Conservation (phyloP, 2,329 filamentous ascomycete genomes). For the Alternaria infectoria region DNA sequence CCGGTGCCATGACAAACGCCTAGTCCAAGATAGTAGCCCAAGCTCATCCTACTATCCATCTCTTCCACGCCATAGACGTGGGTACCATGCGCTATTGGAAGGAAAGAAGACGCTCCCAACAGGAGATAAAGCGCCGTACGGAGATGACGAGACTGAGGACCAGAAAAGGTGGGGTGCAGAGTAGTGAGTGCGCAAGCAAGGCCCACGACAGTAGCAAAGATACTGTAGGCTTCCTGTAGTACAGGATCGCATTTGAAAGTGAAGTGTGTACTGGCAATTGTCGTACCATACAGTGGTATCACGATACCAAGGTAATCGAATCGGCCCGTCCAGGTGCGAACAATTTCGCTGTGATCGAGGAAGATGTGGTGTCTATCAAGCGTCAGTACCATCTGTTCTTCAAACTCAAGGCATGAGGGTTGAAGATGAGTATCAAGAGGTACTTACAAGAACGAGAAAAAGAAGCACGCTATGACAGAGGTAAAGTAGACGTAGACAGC, state of each 20-base stretch:
- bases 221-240: constrained; percentile 46
- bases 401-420: background rate
- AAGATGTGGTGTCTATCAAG: constrained; percentile 73
- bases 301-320: constrained; percentile 87
- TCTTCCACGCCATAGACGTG: constrained; percentile 37
- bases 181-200: constrained; percentile 49
- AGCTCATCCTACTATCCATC: constrained; percentile 47
- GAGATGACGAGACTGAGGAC: constrained; percentile 41
- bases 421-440: background rate
- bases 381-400: background rate
- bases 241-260: constrained; percentile 50
- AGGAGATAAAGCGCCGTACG: constrained; percentile 52
- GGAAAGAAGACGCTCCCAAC: constrained; percentile 51
- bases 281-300: constrained; percentile 75
- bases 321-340: constrained; percentile 83
- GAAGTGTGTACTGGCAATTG: constrained; percentile 74
- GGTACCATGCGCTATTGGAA: constrained; percentile 51
- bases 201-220: constrained; percentile 30
- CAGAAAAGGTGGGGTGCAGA: constrained; percentile 34
- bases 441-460: constrained; percentile 42
- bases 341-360: constrained; percentile 76
- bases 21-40: constrained; percentile 50
- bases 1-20: constrained; percentile 46
- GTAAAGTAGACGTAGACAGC: constrained; percentile 7
- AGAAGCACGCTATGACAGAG: constrained; percentile 9